Evolutionary conservation across 441 rosid species (phyloP), one percentile per base, ranked within the genome.

Genomic region (Gossypium aridum): DNA sequence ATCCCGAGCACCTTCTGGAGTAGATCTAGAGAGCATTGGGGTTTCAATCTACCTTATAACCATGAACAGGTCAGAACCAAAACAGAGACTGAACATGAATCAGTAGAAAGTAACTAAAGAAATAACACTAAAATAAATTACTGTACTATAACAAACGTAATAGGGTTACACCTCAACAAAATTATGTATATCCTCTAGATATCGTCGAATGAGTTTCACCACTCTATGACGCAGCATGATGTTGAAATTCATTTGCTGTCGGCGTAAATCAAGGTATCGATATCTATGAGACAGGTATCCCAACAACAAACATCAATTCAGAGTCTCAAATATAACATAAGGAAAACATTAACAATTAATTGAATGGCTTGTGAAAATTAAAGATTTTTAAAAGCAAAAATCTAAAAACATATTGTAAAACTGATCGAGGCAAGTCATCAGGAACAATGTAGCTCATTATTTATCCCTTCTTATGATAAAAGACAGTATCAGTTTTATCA

Each of bases 1-100:
- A 85, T 96, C 98, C 53, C 97, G 87, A 23, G 99, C 99, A 65
- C 98, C 99, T 88, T 93, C 97, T 65, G 99, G 99, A 82, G 99
- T 96, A 51, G 98, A 96, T 85, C 96, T 91, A 56, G 97, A 90
- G 66, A 96, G 97, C 77, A 93, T 82, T 72, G 99, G 99, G 76
- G 99, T 93, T 88, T 93, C 99, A 85, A 96, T 93, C 99, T 96
- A 83, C 83, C 87, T 86, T 83, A 84, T 70, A 84, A 77, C 71
- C 80, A 83, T 59, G 78, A 82, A 82, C 80, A 83, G 37, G 77
- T 80, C 79, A 84, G 76, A 56, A 87, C 80, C 78, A 84, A 77
- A 78, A 79, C 57, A 77, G 8, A 64, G 56, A 28, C 72, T 3
- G 28, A 71, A 66, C 7, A 70, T 31, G 22, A 80, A 78, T 61